A percentile compares a stretch with the other conserved stretches of the same genome.
Evolutionary conservation across 2,329 filamentous ascomycete genomes (phyloP).

Genomic region (Calonectria hongkongensis): DNA sequence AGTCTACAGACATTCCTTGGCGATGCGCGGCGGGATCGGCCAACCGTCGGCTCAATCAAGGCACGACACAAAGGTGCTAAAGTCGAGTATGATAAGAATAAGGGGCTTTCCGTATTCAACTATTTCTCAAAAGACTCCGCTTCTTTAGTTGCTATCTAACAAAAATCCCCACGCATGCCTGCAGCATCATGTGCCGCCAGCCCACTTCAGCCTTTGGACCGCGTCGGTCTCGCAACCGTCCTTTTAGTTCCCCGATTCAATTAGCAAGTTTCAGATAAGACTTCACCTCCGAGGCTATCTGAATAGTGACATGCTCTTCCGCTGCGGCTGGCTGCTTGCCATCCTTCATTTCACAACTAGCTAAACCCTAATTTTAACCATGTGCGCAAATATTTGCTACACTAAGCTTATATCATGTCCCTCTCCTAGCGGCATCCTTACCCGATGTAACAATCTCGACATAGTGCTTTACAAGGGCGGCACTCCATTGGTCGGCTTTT

Average conservation of each 20-base stretch:
- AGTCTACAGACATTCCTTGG: conserved; percentile 1
- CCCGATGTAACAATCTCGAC: conserved; percentile 10
- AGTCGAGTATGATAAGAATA: neutral
- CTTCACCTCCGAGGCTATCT: neutral
- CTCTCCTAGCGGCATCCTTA: neutral
- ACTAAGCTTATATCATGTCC: conserved; percentile 22
- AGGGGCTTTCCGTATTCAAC: neutral
- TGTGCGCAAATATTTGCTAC: neutral
- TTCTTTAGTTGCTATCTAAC: neutral
- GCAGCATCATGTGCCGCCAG: neutral
- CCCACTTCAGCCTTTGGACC: neutral
- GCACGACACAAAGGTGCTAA: too few species aligned
- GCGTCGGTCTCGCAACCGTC: too few species aligned
- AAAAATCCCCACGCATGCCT: neutral
- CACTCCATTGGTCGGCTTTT: neutral
- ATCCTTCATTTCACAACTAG: conserved; percentile 20
- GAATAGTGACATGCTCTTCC: neutral
- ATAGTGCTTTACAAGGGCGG: neutral
- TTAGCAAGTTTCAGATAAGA: conserved; percentile 19
- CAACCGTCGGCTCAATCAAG: neutral
- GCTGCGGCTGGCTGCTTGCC: neutral
- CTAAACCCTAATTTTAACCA: conserved; percentile 21
- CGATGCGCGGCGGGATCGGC: neutral
- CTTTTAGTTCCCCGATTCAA: neutral
- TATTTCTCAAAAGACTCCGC: neutral